Base-by-base conservation (phyloP, 2,329 filamentous ascomycete species). In the Botrytis deweyae region DNA sequence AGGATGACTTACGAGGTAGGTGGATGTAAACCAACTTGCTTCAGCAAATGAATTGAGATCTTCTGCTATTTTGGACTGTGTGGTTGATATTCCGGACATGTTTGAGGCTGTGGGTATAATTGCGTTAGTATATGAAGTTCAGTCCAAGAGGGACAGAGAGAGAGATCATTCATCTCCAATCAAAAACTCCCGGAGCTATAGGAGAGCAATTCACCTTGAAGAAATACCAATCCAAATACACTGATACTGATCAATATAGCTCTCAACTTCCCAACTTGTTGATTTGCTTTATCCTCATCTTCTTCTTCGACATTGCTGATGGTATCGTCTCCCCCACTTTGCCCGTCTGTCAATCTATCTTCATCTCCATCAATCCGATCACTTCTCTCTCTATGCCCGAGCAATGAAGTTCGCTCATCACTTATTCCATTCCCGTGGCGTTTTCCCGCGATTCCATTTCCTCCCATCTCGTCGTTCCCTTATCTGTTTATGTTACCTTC, bases 1-100 rank as follows among this genome's bases (percentile, higher is more conserved):
- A 33, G n/a, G 59, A 22, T n/a, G 62, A 70, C 76, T 72, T 81
- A 85, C 84, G 81, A 96, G 85, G 80, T 93, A 97, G 3, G 91
- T 86, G 46, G 92, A 93, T 12, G 92, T 94, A 80, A 96, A 94
- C 93, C 93, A 97, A 81, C 89, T 92, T 52, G 90, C 90, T 72
- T 89, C 85, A 73, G 90, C 89, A 79, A 93, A 94, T 1, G 92
- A 89, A 82, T 93, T 86, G 2, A 97, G 85, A 76, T 95, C 93
- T 12, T 87, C 87, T 3, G 93, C 93, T 76, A 97, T 93, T 68
- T 86, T 86, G 12, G 91, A 93, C 82, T 96, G 93, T 2, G 92
- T 92, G 73, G 94, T 95, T 9, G 92, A 93, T 80, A 97, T 90
- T 77, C 93, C 90, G 20, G 91, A 93, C 83, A 95, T 93, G 79